A percentile compares a stretch with the other conserved stretches of the same genome.
These are phyloP conservation scores for Diplodia scrobiculata DNA, from an alignment of 2,329 filamentous ascomycete genomes.

Conservation along the genomic window DNA sequence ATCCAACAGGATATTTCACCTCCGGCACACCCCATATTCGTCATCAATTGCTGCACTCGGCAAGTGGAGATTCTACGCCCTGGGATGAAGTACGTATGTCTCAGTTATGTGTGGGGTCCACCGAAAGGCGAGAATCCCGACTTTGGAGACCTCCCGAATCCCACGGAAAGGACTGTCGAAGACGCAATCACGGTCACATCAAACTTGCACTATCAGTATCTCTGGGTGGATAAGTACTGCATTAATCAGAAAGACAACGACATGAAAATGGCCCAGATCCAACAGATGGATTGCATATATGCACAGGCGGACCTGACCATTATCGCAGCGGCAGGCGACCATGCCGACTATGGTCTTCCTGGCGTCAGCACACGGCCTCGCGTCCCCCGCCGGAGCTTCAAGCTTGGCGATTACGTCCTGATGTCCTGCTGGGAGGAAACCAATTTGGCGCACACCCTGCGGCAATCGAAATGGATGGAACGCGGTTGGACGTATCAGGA, in stretches of 20 bases:
- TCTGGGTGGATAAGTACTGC: neutral
- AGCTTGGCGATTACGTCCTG: neutral
- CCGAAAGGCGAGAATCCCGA: neutral
- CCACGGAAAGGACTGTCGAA: neutral
- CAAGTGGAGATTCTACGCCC: too few species aligned
- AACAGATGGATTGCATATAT: neutral
- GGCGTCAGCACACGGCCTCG: neutral
- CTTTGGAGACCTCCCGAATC: fast-evolving
- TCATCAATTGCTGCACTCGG: constrained; percentile 1
- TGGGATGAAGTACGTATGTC: neutral
- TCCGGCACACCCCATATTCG: neutral
- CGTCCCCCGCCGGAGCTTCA: neutral
- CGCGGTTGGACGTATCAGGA: neutral
- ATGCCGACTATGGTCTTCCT: neutral
- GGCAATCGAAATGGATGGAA: neutral
- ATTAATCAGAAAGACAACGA: neutral
- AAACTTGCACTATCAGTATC: neutral
- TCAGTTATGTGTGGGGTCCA: neutral
- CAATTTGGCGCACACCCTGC: neutral
- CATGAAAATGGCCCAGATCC: neutral
- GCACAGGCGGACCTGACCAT: neutral
- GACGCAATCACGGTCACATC: neutral
- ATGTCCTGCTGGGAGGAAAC: neutral
- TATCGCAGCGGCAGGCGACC: neutral
- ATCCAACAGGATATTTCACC: fast-evolving